Evolutionary conservation across 805 yeast species (phyloP).

Genomic region (Hanseniaspora hatyaiensis): DNA sequence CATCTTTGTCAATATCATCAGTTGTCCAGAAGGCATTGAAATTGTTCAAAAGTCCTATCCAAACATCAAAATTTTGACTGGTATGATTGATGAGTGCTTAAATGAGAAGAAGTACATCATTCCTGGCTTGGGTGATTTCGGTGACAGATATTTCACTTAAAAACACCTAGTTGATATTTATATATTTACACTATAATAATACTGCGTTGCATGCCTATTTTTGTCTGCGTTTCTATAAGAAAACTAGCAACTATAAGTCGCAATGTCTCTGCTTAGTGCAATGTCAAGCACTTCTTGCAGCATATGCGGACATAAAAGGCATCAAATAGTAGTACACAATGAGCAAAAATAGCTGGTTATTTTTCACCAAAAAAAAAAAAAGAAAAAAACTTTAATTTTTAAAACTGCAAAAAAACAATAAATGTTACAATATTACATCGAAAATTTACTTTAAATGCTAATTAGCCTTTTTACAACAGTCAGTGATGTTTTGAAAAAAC

Average conservation of each 20-base stretch:
- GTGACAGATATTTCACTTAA: conserved; percentile 74
- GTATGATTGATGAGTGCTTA: conserved; percentile 78
- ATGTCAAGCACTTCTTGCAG: too few species aligned
- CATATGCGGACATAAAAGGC: too few species aligned
- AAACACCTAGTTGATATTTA: background rate
- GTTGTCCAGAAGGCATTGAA: conserved; percentile 87
- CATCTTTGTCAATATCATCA: conserved; percentile 77
- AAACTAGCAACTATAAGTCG: too few species aligned
- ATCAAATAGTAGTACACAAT: too few species aligned
- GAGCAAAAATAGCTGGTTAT: background rate
- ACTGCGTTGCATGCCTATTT: too few species aligned
- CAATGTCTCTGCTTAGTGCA: too few species aligned
- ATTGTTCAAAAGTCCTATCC: conserved; percentile 73
- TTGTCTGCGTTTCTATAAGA: too few species aligned
- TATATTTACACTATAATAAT: too few species aligned
- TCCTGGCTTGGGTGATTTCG: conserved; percentile 97
- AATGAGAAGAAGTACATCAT: conserved; percentile 75
- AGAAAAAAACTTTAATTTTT: too few species aligned
- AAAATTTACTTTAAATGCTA: background rate
- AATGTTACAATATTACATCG: too few species aligned
- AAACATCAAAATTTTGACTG: conserved; percentile 77
- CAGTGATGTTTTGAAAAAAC: background rate
- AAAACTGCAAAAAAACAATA: too few species aligned
- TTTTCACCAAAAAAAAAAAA: too few species aligned
- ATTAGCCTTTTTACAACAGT: background rate